Evolutionary conservation across 2,329 filamentous ascomycete species (phyloP).

Genomic region (Pseudogymnoascus sp.): DNA sequence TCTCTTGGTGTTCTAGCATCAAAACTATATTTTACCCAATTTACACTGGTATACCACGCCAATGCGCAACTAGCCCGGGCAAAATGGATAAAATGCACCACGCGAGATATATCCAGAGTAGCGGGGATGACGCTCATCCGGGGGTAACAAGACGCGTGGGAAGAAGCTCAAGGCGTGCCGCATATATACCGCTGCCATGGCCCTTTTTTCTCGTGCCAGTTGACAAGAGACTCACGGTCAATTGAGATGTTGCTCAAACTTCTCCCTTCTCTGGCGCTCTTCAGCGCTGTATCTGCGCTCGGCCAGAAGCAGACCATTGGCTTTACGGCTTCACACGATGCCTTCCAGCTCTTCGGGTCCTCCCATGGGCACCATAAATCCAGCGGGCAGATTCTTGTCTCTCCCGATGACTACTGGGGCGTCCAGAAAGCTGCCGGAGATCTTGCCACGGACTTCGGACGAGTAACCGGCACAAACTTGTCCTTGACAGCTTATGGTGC

Average conservation of each 20-base stretch:
- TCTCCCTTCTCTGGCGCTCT: conserved; percentile 16
- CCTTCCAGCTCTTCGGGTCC: conserved; percentile 13
- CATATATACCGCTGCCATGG: conserved; percentile 13
- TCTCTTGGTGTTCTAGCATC: background rate
- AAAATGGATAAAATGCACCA: conserved; percentile 2
- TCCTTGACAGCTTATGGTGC: conserved; percentile 30
- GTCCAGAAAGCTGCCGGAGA: conserved; percentile 60
- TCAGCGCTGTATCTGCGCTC: conserved; percentile 29
- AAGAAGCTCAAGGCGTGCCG: conserved; percentile 11
- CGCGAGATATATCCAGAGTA: conserved; percentile 6
- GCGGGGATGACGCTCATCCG: background rate
- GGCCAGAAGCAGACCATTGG: conserved; percentile 42
- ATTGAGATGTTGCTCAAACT: conserved; percentile 11
- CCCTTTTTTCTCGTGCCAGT: background rate
- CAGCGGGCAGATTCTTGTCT: conserved; percentile 45
- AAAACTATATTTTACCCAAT: background rate
- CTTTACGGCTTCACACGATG: conserved; percentile 22
- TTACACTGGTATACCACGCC: background rate
- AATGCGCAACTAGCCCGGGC: background rate
- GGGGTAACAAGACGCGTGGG: background rate
- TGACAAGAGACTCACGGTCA: conserved; percentile 8
- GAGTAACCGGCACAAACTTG: conserved; percentile 59
- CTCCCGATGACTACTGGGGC: conserved; percentile 54
- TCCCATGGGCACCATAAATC: conserved; percentile 19
- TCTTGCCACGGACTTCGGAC: conserved; percentile 59